These are phyloP conservation scores for Entomortierella beljakovae DNA, from an alignment of 192 early-diverging fungal genomes.

Conservation along the genomic window DNA sequence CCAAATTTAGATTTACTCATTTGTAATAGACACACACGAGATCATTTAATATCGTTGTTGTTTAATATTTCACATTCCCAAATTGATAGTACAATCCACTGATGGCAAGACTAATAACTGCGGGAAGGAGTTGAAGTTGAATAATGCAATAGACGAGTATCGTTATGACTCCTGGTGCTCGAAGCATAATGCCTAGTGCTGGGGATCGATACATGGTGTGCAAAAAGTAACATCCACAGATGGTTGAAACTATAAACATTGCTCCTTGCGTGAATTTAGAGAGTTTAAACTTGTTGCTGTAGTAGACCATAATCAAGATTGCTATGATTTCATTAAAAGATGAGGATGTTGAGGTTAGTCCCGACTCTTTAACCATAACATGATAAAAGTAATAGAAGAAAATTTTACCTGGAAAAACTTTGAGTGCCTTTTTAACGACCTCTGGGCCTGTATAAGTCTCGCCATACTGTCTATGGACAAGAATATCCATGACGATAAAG, in stretches of 20 bases:
- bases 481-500: constrained; percentile 52
- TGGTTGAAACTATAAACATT: constrained; percentile 61
- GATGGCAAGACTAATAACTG: constrained; percentile 53
- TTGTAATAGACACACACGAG: neutral
- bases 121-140: constrained; percentile 61
- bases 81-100: constrained; percentile 61
- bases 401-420: constrained; percentile 52
- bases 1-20: neutral
- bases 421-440: constrained; percentile 32
- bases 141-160: constrained; percentile 73
- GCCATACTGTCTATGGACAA: constrained; percentile 47
- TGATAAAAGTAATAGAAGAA: too few relatives aligned
- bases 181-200: constrained; percentile 76
- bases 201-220: constrained; percentile 73
- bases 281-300: constrained; percentile 67
- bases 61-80: constrained; percentile 50
- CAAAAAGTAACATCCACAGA: constrained; percentile 72
- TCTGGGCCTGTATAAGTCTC: constrained; percentile 34
- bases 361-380: too few relatives aligned
- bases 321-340: too few relatives aligned
- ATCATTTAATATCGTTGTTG: neutral
- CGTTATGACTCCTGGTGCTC: constrained; percentile 77
- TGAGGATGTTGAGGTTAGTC: too few relatives aligned
- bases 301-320: constrained; percentile 68
- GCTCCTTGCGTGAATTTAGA: constrained; percentile 56